phyloP scores from a whole-genome alignment of 1,284 basidiomycete genomes.

The Rhodotorula sp. region DNA sequence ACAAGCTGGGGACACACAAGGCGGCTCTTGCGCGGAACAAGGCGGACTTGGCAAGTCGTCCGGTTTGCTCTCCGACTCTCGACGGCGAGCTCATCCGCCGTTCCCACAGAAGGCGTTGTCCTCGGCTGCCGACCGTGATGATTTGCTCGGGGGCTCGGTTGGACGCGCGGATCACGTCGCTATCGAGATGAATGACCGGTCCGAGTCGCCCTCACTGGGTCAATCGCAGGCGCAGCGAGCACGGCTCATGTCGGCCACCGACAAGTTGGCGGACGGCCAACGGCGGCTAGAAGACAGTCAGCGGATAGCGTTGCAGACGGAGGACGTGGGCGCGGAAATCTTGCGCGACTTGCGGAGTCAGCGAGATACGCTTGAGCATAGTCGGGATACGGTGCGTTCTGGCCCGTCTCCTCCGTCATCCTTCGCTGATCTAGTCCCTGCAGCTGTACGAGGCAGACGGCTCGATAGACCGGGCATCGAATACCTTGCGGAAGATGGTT shows the following conservation, averaged over 20 bases:
- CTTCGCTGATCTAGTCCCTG: slow-evolving; percentile 22
- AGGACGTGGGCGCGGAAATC: slow-evolving; percentile 91
- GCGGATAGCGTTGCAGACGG: slow-evolving; percentile 90
- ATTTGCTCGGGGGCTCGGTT: slow-evolving; percentile 48
- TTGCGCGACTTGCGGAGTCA: slow-evolving; percentile 79
- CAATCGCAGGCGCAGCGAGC: slow-evolving; percentile 62
- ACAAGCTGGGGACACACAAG: slow-evolving; percentile 70
- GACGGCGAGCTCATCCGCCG: background rate
- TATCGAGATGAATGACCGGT: slow-evolving; percentile 65
- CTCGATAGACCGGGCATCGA: slow-evolving; percentile 59
- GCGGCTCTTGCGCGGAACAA: slow-evolving; percentile 70
- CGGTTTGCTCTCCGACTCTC: background rate
- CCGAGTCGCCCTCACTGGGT: slow-evolving; percentile 49
- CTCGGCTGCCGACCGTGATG: slow-evolving; percentile 51
- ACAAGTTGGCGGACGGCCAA: slow-evolving; percentile 51
- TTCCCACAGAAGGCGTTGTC: slow-evolving; percentile 52
- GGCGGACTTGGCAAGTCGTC: slow-evolving; percentile 60
- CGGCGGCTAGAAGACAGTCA: slow-evolving; percentile 84
- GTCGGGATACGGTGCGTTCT: slow-evolving; percentile 73
- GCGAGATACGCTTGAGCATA: slow-evolving; percentile 92
- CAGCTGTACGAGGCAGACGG: slow-evolving; percentile 59
- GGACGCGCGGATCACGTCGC: slow-evolving; percentile 45
- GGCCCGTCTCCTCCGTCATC: background rate
- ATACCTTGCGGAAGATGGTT: slow-evolving; percentile 63
- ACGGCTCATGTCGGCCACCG: slow-evolving; percentile 61